Evolutionary conservation across 2,329 filamentous ascomycete genomes (phyloP).

Genomic region (Pseudogymnoascus sp.): DNA sequence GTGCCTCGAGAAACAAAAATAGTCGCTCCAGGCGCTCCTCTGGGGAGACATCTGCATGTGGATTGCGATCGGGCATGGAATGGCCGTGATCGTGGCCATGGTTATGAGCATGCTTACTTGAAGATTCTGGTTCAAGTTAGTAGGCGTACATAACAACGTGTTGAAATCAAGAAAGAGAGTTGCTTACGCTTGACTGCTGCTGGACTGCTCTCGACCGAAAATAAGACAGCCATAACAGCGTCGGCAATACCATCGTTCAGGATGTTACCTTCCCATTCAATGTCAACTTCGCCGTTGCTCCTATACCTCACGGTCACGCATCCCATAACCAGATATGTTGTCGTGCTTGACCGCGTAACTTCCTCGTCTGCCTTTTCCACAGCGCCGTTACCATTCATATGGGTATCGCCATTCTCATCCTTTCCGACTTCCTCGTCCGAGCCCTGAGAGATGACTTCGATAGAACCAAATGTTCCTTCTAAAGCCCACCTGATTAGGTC

Average conservation of each 20-base stretch:
- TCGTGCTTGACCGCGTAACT: slow-evolving; percentile 42
- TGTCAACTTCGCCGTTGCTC: slow-evolving; percentile 70
- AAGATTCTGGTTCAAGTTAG: slow-evolving; percentile 42
- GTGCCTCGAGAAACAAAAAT: slow-evolving; percentile 92
- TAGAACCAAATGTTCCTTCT: slow-evolving; percentile 84
- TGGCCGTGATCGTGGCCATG: slow-evolving; percentile 39
- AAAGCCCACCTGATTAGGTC: slow-evolving; percentile 91
- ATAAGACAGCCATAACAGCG: slow-evolving; percentile 84
- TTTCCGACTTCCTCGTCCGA: slow-evolving; percentile 29
- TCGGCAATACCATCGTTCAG: slow-evolving; percentile 98
- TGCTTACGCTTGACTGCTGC: slow-evolving; percentile 82
- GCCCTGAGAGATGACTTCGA: slow-evolving; percentile 57
- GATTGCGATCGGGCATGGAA: slow-evolving; percentile 50
- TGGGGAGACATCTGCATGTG: slow-evolving; percentile 63
- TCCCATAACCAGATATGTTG: slow-evolving; percentile 74
- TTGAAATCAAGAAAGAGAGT: neutral
- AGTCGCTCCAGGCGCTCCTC: slow-evolving; percentile 76
- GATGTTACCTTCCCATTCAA: slow-evolving; percentile 97
- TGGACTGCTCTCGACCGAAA: slow-evolving; percentile 87
- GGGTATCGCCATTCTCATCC: slow-evolving; percentile 34
- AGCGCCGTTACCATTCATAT: slow-evolving; percentile 32
- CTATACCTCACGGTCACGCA: slow-evolving; percentile 77
- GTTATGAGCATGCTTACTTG: slow-evolving; percentile 47
- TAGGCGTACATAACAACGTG: slow-evolving; percentile 11
- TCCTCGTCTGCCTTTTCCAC: slow-evolving; percentile 59